A percentile compares a stretch with the other conserved stretches of the same genome.
phyloP scores from a whole-genome alignment of 371 early-diverging fungal species.

The Dichotomocladium elegans region DNA sequence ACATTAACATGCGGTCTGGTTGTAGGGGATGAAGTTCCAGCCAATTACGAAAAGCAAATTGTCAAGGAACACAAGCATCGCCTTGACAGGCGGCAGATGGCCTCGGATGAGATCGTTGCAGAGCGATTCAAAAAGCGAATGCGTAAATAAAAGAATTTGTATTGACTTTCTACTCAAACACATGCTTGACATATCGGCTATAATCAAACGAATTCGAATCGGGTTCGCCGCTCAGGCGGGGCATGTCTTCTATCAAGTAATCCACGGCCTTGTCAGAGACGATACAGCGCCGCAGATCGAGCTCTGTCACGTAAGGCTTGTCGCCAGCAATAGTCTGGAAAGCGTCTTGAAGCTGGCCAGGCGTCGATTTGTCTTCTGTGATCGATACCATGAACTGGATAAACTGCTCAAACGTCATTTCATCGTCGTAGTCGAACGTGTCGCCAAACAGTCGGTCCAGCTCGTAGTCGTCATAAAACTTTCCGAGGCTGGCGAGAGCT shows the following conservation, averaged over 20 bases:
- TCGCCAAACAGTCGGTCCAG: constrained; percentile 64
- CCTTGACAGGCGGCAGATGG: constrained; percentile 51
- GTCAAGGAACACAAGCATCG: constrained; percentile 28
- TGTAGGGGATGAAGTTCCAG: constrained; percentile 19
- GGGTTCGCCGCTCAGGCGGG: constrained; percentile 26
- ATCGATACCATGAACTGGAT: constrained; percentile 82
- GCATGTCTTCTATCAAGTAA: constrained; percentile 73
- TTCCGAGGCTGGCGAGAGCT: constrained; percentile 82
- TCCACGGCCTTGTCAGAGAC: constrained; percentile 68
- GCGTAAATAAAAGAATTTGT: constrained; percentile 29
- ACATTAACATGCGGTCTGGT: too few species aligned
- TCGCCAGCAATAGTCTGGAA: constrained; percentile 85
- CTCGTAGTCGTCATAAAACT: constrained; percentile 73
- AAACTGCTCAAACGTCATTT: constrained; percentile 84
- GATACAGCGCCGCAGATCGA: constrained; percentile 65
- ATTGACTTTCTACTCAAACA: constrained; percentile 47
- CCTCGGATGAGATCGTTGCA: constrained; percentile 77
- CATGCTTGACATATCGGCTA: constrained; percentile 58
- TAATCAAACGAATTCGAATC: constrained; percentile 69
- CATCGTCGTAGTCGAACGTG: constrained; percentile 56
- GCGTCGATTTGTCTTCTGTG: constrained; percentile 88
- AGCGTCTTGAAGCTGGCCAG: constrained; percentile 82
- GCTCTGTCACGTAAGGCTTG: constrained; percentile 76
- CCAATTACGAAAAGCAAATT: constrained; percentile 32
- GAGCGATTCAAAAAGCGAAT: constrained; percentile 82